Evolutionary conservation across 2,329 filamentous ascomycete genomes (phyloP).

Genomic region (Penicillium sp.): DNA sequence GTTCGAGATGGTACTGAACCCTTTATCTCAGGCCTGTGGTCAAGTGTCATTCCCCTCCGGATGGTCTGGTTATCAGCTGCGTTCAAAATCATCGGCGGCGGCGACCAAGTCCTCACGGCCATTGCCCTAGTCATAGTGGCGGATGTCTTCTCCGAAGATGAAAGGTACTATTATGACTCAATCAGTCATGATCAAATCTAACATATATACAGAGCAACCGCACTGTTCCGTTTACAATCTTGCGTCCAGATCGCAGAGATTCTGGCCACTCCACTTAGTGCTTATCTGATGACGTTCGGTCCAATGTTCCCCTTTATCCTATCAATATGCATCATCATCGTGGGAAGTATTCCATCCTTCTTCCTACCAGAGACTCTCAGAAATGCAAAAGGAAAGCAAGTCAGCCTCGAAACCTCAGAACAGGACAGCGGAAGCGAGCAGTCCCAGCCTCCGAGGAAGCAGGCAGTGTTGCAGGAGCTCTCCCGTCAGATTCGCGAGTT

Average conservation of each 20-base stretch:
- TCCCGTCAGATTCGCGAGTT: constrained; percentile 17
- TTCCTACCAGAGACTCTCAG: constrained; percentile 24
- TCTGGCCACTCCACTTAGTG: constrained; percentile 26
- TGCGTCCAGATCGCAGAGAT: constrained; percentile 22
- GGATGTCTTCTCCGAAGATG: constrained; percentile 28
- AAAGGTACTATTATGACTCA: constrained; percentile 18
- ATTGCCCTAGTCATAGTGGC: constrained; percentile 25
- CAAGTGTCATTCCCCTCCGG: constrained; percentile 23
- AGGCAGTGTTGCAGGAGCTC: constrained; percentile 7
- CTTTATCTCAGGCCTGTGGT: constrained; percentile 13
- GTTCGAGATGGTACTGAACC: not conserved
- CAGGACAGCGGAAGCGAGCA: not conserved
- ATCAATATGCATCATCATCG: constrained; percentile 9
- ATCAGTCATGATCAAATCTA: not conserved
- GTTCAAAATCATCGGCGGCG: constrained; percentile 25
- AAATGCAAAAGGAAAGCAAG: constrained; percentile 11
- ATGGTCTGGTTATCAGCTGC: constrained; percentile 25
- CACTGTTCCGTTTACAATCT: constrained; percentile 22
- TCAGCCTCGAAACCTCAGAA: not conserved
- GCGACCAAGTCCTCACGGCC: constrained; percentile 18
- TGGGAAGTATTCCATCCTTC: constrained; percentile 7
- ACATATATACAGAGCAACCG: constrained; percentile 18
- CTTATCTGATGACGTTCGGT: constrained; percentile 24
- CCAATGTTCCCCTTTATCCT: constrained; percentile 23
- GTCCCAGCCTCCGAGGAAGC: constrained; percentile 4